A percentile compares a stretch with the other conserved stretches of the same genome.
Conservation (phyloP, 352 stramenopile genomes). For the Elongisporangium senticosum region DNA sequence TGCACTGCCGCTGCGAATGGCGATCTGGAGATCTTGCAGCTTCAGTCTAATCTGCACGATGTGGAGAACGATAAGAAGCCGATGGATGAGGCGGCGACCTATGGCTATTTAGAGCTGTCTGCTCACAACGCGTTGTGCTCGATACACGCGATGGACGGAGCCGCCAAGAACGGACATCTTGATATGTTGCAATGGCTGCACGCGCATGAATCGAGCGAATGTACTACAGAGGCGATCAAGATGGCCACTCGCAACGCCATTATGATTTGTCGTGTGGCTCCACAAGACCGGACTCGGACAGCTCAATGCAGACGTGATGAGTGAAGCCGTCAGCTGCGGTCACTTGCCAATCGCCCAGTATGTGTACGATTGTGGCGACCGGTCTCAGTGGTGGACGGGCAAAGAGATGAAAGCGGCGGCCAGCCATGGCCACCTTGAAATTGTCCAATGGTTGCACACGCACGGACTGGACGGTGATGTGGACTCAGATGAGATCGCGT, state of each 20-base stretch:
- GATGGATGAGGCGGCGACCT: conserved; percentile 46
- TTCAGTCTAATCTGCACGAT: conserved; percentile 24
- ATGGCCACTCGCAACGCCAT: neutral
- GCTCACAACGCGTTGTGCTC: conserved; percentile 29
- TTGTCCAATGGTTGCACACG: neutral
- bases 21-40: conserved; percentile 39
- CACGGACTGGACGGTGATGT: neutral
- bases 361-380: neutral
- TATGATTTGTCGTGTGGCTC: neutral
- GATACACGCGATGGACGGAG: conserved; percentile 38
- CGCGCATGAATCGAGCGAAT: conserved; percentile 3
- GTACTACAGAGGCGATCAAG: neutral
- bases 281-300: neutral
- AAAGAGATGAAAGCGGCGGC: neutral
- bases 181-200: conserved; percentile 52
- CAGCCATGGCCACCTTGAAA: neutral
- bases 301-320: neutral
- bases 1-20: conserved; percentile 28
- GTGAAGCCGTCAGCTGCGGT: neutral
- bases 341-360: neutral
- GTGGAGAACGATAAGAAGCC: conserved; percentile 29
- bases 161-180: conserved; percentile 33
- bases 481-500: neutral
- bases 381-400: neutral
- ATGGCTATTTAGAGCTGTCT: conserved; percentile 48